These are phyloP conservation scores for Syncephalastrum contaminatum DNA, from an alignment of 371 early-diverging fungal species.

Conservation along the genomic window DNA sequence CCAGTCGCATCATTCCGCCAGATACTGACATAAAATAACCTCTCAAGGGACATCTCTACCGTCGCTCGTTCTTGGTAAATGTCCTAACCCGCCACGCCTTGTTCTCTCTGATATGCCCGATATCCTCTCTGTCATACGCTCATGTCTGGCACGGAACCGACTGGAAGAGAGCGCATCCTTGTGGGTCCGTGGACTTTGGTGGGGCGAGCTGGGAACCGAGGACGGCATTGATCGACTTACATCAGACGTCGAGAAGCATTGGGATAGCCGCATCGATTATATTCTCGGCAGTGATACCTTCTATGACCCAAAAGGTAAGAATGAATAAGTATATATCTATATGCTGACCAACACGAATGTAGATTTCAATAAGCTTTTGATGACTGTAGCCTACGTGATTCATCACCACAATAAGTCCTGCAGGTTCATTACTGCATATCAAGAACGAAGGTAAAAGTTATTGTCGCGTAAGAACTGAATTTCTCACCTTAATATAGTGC, in stretches of 20 bases:
- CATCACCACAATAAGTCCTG: constrained; percentile 49
- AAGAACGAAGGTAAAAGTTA: constrained; percentile 37
- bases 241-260: constrained; percentile 16
- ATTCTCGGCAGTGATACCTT: constrained; percentile 61
- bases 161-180: constrained; percentile 8
- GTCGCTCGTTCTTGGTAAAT: constrained; percentile 44
- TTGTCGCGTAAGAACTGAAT: neutral
- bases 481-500: constrained; percentile 25
- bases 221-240: constrained; percentile 28
- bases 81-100: constrained; percentile 9
- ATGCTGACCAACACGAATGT: neutral
- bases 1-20: neutral
- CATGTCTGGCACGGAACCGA: constrained; percentile 34
- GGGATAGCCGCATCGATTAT: constrained; percentile 35
- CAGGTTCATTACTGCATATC: constrained; percentile 47
- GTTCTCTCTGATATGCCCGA: constrained; percentile 43
- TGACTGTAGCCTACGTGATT: constrained; percentile 46
- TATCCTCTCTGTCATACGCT: constrained; percentile 40
- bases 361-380: constrained; percentile 59
- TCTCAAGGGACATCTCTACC: constrained; percentile 51
- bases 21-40: neutral
- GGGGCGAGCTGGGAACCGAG: constrained; percentile 42
- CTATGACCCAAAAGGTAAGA: constrained; percentile 55
- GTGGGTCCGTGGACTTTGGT: constrained; percentile 31
- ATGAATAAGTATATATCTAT: neutral